phyloP scores from a whole-genome alignment of 306 rosid genomes.

The Cicer pinnatifidum region DNA sequence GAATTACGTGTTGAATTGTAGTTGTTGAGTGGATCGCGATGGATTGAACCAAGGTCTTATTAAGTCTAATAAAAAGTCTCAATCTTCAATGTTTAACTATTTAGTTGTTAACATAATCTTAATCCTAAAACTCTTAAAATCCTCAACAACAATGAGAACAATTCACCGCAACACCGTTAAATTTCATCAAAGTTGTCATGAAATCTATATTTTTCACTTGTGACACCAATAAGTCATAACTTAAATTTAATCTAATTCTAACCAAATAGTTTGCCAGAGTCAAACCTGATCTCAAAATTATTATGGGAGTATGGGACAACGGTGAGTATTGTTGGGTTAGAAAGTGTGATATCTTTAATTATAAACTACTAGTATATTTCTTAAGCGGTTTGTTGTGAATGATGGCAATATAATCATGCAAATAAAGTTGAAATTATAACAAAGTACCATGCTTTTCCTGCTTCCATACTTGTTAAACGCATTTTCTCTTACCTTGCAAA shows the following conservation, averaged over 20 bases:
- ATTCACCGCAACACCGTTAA: too few relatives aligned
- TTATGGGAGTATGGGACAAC: conserved; percentile 48
- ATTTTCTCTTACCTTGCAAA: conserved; percentile 52
- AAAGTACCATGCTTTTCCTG: conserved; percentile 70
- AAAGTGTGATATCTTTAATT: conserved; percentile 48
- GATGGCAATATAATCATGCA: conserved; percentile 58
- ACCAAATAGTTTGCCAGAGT: conserved; percentile 74
- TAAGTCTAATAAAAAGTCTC: too few relatives aligned
- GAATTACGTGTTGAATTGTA: too few relatives aligned
- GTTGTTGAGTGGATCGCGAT: too few relatives aligned
- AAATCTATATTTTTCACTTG: neutral
- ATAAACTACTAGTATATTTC: conserved; percentile 5
- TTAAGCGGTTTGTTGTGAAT: conserved; percentile 43
- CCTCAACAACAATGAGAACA: too few relatives aligned
- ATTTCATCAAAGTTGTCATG: neutral
- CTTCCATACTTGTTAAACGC: conserved; percentile 65
- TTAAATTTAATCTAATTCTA: conserved; percentile 59
- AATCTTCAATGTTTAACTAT: too few relatives aligned
- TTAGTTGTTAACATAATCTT: too few relatives aligned
- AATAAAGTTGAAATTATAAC: conserved; percentile 61
- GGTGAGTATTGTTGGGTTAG: conserved; percentile 49
- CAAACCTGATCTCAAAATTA: conserved; percentile 60
- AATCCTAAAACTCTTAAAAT: too few relatives aligned
- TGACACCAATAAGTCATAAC: conserved; percentile 41
- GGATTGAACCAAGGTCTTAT: too few relatives aligned